Percentiles rank a stretch among this genome's conserved stretches.
Evolutionary conservation across 2,329 filamentous ascomycete species (phyloP).

Genomic region (Myotisia sp.): DNA sequence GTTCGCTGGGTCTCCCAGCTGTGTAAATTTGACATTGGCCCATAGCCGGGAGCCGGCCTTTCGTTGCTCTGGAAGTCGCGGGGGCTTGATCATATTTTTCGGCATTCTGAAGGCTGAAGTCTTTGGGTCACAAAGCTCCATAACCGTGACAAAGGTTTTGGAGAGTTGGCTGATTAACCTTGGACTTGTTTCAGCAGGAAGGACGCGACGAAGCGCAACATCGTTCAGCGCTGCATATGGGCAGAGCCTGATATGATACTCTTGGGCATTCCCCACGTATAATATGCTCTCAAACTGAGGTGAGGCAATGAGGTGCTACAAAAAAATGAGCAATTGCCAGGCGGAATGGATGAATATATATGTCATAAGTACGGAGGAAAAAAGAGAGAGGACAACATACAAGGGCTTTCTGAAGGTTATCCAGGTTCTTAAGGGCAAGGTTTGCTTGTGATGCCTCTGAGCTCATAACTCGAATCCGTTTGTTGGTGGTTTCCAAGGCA

Average conservation of each 20-base stretch:
- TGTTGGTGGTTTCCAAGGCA: constrained; percentile 12
- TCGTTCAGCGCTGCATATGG: constrained; percentile 14
- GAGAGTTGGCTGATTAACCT: constrained; percentile 9
- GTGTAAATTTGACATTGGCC: constrained; percentile 19
- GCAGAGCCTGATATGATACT: constrained; percentile 12
- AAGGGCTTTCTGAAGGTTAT: constrained; percentile 17
- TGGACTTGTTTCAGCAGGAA: constrained; percentile 13
- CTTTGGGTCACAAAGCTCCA: constrained; percentile 12
- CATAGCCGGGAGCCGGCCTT: constrained; percentile 19
- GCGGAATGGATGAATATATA: too few relatives aligned
- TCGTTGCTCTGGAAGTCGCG: constrained; percentile 11
- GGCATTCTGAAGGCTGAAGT: constrained; percentile 9
- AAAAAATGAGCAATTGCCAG: constrained; percentile 3
- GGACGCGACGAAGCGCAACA: constrained; percentile 14
- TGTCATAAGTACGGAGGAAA: too few relatives aligned
- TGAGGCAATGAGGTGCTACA: constrained; percentile 13
- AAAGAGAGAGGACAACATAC: too few relatives aligned
- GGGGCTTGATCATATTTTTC: constrained; percentile 13
- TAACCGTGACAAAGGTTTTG: constrained; percentile 16
- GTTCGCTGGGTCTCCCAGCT: constrained; percentile 19
- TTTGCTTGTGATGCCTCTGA: constrained; percentile 15
- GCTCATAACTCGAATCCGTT: constrained; percentile 18
- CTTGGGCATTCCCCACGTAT: constrained; percentile 6
- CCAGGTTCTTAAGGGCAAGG: constrained; percentile 18
- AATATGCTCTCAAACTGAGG: constrained; percentile 14